Evolutionary conservation across 179 eudicot species (phyloP).

Genomic region (Vitellaria paradoxa): DNA sequence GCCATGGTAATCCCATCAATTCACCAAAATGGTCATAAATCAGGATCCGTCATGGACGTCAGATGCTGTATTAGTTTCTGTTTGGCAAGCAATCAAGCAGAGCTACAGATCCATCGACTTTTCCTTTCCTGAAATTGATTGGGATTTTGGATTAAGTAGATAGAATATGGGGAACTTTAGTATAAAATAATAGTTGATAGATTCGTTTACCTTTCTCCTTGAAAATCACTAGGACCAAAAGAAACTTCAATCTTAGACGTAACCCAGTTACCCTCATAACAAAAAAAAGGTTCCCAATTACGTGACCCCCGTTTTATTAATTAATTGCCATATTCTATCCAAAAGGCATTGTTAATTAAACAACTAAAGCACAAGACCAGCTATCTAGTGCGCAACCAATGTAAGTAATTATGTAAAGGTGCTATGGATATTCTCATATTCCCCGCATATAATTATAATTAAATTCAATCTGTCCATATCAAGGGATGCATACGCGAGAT

Average conservation of each 20-base stretch:
- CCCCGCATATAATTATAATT: not conserved
- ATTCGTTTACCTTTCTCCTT: slow-evolving; percentile 9
- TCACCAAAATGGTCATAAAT: not conserved
- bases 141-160: slow-evolving; percentile 7
- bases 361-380: not conserved
- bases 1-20: not conserved
- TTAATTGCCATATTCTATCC: not conserved
- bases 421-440: not conserved
- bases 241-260: slow-evolving; percentile 5
- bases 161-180: slow-evolving; percentile 15
- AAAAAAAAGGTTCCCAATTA: slow-evolving; percentile 13
- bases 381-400: not conserved
- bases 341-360: not conserved
- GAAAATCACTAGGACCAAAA: not conserved
- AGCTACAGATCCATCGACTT: slow-evolving; percentile 9
- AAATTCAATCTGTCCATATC: not conserved
- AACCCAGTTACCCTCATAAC: slow-evolving; percentile 12
- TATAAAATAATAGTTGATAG: not conserved
- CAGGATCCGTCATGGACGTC: slow-evolving; percentile 19
- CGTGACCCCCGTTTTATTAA: slow-evolving; percentile 10
- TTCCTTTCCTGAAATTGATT: slow-evolving; percentile 7
- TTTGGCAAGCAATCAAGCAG: not conserved
- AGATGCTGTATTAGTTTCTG: not conserved
- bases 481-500: no score
- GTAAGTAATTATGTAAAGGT: not conserved